Base-by-base conservation (phyloP, 257 asterid species). In the Thymus quinquecostatus region DNA sequence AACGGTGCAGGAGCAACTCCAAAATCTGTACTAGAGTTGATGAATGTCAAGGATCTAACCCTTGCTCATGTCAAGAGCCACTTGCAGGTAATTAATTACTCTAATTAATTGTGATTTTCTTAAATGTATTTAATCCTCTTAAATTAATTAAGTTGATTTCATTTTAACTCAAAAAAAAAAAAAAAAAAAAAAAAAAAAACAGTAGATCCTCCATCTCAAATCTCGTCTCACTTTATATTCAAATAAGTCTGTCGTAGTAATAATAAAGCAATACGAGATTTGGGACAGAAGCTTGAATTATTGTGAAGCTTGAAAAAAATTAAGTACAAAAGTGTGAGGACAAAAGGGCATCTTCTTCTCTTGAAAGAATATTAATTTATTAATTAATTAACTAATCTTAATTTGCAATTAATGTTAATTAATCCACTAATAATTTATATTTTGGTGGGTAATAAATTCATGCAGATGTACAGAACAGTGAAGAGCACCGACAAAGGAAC, bases 391-490 rank as follows among this genome's bases (percentile, higher is more conserved):
- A 21, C 21, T 21, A 21, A 21, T 21, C 21, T 21, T 21, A 21
- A 21, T 21, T 21, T 21, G 21, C 21, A 21, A 21, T 21, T 21
- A 21, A 21, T 21, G 21, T 21, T 21, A 21, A 21, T 21, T 33
- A 41, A 34, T 70, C 67, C 70, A 29, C 83, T 51, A 14, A n/a
- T 54, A 54, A 2, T 67, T 2, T 53, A 10, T 53, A 1, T 36
- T 36, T 9, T 21, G 8, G 70, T 79, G 80, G 79, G 49, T 68
- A 38, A 4, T 38, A 38, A 21, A 30, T 80, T 78, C 86, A 78
- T 83, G 92, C 96, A 92, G 96, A 92, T 92, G 97, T 92, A 87
- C 75, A 92, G 97, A 92, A 89, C 97, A 83, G 96, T 89, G 87
- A 92, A 89, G 93, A 84, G 91, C 92, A 89, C 92, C 77, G 93